A percentile compares a stretch with the other conserved stretches of the same genome.
Conservation (phyloP, 2,329 filamentous ascomycete species). For the Xylariomycetidae sp. region DNA sequence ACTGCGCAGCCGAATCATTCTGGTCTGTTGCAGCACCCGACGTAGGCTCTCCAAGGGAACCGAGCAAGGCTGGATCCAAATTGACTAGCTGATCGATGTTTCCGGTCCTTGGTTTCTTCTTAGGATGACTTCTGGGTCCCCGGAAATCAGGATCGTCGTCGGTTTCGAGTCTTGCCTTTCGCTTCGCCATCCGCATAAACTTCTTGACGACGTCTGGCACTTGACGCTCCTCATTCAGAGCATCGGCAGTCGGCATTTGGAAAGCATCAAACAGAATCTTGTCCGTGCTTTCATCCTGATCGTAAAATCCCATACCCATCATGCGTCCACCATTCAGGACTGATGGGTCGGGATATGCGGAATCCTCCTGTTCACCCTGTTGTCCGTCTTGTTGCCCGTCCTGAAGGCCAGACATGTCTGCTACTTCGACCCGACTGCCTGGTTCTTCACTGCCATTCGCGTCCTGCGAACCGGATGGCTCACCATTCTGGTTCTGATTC, state of each 20-base stretch:
- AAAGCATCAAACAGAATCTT: conserved; percentile 56
- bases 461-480: conserved; percentile 8
- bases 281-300: conserved; percentile 51
- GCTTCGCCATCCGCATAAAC: conserved; percentile 46
- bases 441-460: conserved; percentile 11
- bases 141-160: conserved; percentile 51
- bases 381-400: too few relatives aligned
- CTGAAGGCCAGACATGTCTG: conserved; percentile 26
- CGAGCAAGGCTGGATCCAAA: conserved; percentile 49
- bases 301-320: conserved; percentile 56
- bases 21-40: conserved; percentile 11
- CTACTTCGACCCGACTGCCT: conserved; percentile 22
- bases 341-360: conserved; percentile 40
- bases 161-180: conserved; percentile 45
- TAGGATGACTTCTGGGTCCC: conserved; percentile 34
- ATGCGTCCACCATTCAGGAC: conserved; percentile 40
- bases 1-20: conserved; percentile 9
- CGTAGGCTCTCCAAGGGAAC: conserved; percentile 18
- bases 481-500: conserved; percentile 8
- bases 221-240: conserved; percentile 37
- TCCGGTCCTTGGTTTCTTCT: conserved; percentile 35
- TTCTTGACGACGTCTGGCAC: conserved; percentile 51
- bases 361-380: conserved; percentile 19
- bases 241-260: conserved; percentile 43
- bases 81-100: conserved; percentile 33